A percentile compares a stretch with the other conserved stretches of the same genome.
phyloP scores from a whole-genome alignment of 768 basidiomycete species.

The Amanita jacksonii region DNA sequence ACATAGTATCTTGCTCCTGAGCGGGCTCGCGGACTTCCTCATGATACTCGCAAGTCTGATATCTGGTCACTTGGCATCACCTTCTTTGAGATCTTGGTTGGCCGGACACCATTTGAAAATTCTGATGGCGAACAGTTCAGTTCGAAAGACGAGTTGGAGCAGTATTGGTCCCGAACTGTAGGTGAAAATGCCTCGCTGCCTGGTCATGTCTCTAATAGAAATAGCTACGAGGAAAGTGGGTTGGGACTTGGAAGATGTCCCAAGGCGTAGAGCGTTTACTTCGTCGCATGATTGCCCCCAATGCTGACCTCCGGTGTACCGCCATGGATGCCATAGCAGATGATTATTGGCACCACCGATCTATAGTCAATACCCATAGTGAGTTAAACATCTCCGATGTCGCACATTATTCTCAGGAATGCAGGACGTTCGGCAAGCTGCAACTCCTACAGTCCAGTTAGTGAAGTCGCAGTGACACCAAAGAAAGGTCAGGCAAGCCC shows the following conservation, averaged over 20 bases:
- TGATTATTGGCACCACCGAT: conserved; percentile 46
- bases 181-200: conserved; percentile 17
- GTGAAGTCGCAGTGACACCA: conserved; percentile 25
- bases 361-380: conserved; percentile 31
- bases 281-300: conserved; percentile 71
- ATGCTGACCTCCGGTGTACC: conserved; percentile 72
- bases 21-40: conserved; percentile 77
- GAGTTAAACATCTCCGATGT: not conserved
- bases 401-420: not conserved
- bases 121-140: conserved; percentile 70
- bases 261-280: conserved; percentile 55
- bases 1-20: conserved; percentile 84
- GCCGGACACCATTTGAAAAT: conserved; percentile 87
- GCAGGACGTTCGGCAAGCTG: conserved; percentile 40
- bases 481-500: conserved; percentile 21
- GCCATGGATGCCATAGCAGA: conserved; percentile 58
- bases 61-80: conserved; percentile 83
- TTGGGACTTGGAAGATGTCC: conserved; percentile 71
- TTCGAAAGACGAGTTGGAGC: conserved; percentile 72
- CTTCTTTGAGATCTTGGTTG: conserved; percentile 89
- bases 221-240: conserved; percentile 76
- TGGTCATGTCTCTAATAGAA: not conserved
- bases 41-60: conserved; percentile 91
- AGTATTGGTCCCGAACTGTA: conserved; percentile 81
- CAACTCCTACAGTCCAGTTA: conserved; percentile 34